A percentile compares a stretch with the other conserved stretches of the same genome.
Evolutionary conservation across 805 yeast genomes (phyloP).

Genomic region (Sugiyamaella chiloensis): DNA sequence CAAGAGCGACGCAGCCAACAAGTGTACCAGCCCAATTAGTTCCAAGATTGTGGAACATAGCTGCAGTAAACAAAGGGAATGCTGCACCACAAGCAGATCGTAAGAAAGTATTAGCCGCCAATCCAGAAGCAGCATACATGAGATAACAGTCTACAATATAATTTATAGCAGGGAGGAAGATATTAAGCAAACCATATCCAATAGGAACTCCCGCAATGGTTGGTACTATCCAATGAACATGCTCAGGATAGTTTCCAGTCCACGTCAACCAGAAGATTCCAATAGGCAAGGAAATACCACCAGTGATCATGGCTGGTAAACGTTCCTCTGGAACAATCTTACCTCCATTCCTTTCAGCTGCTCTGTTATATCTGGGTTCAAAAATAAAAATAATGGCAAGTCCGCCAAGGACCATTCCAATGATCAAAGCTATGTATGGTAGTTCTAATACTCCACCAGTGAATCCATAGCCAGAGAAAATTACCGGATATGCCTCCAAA

Average conservation of each 20-base stretch:
- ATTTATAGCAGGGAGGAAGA: conserved; percentile 68
- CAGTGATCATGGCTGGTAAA: conserved; percentile 70
- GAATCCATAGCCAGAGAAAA: conserved; percentile 64
- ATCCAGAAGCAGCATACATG: conserved; percentile 72
- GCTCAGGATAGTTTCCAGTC: conserved; percentile 73
- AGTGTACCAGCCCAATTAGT: conserved; percentile 78
- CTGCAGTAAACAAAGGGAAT: conserved; percentile 68
- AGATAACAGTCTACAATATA: conserved; percentile 72
- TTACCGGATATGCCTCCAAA: conserved; percentile 70
- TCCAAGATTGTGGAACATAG: conserved; percentile 68
- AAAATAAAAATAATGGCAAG: conserved; percentile 43
- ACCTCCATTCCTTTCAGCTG: conserved; percentile 51
- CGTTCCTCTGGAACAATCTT: conserved; percentile 79
- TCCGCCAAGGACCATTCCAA: conserved; percentile 66
- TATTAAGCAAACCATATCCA: conserved; percentile 68
- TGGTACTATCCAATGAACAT: conserved; percentile 79
- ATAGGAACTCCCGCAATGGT: conserved; percentile 61
- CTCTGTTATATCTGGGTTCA: conserved; percentile 53
- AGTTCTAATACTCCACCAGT: conserved; percentile 59
- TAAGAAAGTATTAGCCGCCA: conserved; percentile 70
- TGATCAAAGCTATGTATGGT: conserved; percentile 72
- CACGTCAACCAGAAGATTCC: conserved; percentile 88
- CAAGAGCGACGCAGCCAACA: conserved; percentile 59
- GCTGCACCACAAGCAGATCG: conserved; percentile 70
- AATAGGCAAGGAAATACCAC: conserved; percentile 66